phyloP scores from a whole-genome alignment of 768 basidiomycete genomes.

The Pilatotrama ljubarskyi region DNA sequence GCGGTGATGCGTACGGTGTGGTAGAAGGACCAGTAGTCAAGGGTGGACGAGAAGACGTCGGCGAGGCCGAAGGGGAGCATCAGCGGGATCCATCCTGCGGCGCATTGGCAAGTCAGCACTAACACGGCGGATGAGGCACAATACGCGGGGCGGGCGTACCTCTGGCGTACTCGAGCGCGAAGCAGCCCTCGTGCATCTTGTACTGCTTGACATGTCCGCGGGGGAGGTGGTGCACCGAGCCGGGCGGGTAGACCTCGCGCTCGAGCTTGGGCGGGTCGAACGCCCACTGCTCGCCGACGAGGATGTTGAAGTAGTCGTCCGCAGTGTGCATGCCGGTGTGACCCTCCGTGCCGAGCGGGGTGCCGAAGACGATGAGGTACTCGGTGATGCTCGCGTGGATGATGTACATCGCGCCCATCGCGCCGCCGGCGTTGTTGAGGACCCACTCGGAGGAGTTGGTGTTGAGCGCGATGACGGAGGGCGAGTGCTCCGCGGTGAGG shows the following conservation, averaged over 20 bases:
- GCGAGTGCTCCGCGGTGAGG: conserved; percentile 72
- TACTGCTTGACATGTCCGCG: conserved; percentile 92
- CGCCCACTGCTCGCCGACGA: conserved; percentile 94
- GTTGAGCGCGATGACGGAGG: conserved; percentile 54
- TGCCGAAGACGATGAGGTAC: conserved; percentile 95
- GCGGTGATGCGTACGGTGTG: conserved; percentile 75
- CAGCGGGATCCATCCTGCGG: conserved; percentile 92
- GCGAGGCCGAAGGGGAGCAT: conserved; percentile 96
- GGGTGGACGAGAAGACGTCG: conserved; percentile 83
- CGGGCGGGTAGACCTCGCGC: conserved; percentile 83
- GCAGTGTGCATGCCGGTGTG: conserved; percentile 93
- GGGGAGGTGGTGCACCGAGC: conserved; percentile 81
- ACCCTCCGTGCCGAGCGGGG: conserved; percentile 95
- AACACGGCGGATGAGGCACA: no score
- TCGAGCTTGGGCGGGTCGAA: conserved; percentile 78
- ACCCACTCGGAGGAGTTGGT: conserved; percentile 81
- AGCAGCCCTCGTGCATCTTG: conserved; percentile 96
- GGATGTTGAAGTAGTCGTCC: conserved; percentile 97
- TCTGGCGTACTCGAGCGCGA: conserved; percentile 91
- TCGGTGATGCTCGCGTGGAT: conserved; percentile 97
- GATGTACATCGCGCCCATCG: conserved; percentile 98
- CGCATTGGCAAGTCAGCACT: not conserved
- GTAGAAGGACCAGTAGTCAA: conserved; percentile 83
- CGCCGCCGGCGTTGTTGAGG: conserved; percentile 96
- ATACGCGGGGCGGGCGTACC: conserved; percentile 48